These are phyloP conservation scores for Cyanidium caldarium DNA, from an alignment of 23 red algal species.

Conservation along the genomic window DNA sequence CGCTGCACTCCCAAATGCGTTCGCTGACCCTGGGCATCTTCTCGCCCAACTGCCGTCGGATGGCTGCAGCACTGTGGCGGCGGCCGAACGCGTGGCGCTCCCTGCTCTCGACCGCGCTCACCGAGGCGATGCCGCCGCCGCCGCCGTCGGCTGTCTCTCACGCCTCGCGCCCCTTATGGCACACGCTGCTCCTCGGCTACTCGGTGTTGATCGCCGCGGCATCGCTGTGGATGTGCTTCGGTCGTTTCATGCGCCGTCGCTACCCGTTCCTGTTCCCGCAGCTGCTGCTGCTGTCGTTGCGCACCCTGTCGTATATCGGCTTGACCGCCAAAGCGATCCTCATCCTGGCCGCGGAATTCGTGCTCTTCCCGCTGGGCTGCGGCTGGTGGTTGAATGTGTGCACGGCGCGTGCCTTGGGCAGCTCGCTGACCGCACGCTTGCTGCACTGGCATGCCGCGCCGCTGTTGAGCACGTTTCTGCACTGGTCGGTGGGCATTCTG, in stretches of 20 bases:
- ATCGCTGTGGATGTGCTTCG: background rate
- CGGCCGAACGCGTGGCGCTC: no score
- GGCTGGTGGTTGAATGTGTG: slow-evolving; percentile 79
- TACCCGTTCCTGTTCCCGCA: background rate
- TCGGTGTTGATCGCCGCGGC: background rate
- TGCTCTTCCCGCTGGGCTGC: slow-evolving; percentile 66
- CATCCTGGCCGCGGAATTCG: slow-evolving; percentile 59
- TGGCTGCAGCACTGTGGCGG: background rate
- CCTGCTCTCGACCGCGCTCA: no score
- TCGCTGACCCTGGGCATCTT: background rate
- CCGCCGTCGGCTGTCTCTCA: no score
- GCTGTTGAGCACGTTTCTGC: slow-evolving; percentile 24
- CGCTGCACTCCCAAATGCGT: background rate
- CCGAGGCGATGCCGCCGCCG: no score
- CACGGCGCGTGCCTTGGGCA: slow-evolving; percentile 26
- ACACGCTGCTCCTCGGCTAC: no score
- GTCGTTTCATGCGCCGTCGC: background rate
- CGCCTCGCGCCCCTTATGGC: no score
- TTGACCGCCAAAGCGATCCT: slow-evolving; percentile 49
- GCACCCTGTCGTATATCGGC: slow-evolving; percentile 29
- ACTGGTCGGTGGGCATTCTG: slow-evolving; percentile 82
- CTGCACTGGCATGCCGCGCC: slow-evolving; percentile 23
- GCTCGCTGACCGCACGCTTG: slow-evolving; percentile 15
- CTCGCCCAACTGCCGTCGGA: background rate
- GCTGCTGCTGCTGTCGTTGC: background rate